These are phyloP conservation scores for Sphaerulina populicola DNA, from an alignment of 2,329 filamentous ascomycete genomes.

Conservation along the genomic window DNA sequence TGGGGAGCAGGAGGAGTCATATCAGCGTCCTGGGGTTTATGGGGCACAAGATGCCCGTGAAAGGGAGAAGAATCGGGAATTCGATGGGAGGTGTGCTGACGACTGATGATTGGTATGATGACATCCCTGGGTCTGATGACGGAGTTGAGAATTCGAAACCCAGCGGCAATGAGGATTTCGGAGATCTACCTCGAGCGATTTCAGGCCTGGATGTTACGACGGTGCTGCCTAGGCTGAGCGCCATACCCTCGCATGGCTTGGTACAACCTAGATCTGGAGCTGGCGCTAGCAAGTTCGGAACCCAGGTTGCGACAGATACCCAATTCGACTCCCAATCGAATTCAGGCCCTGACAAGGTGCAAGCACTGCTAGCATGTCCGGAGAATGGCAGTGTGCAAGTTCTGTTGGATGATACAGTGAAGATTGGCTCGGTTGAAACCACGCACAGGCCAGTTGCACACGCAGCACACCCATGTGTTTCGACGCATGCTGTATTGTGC, in stretches of 20 bases:
- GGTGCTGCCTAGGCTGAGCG: conserved; percentile 60
- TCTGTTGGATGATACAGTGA: conserved; percentile 28
- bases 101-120: conserved; percentile 26
- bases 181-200: conserved; percentile 58
- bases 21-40: conserved; percentile 23
- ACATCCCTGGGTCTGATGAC: neutral
- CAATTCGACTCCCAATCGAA: conserved; percentile 21
- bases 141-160: conserved; percentile 35
- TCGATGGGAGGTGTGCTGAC: conserved; percentile 2
- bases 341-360: conserved; percentile 11
- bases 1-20: conserved; percentile 1
- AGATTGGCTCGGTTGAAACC: conserved; percentile 22
- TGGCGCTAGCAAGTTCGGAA: conserved; percentile 25
- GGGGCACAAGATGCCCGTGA: conserved; percentile 19
- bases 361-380: conserved; percentile 21
- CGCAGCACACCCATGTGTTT: conserved; percentile 61
- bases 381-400: conserved; percentile 21
- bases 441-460: conserved; percentile 40
- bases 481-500: conserved; percentile 64
- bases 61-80: conserved; percentile 22
- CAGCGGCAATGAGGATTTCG: conserved; percentile 7
- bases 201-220: conserved; percentile 67
- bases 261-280: conserved; percentile 17
- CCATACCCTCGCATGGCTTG: conserved; percentile 44
- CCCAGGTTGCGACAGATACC: conserved; percentile 23